Evolutionary conservation across 2,329 filamentous ascomycete genomes (phyloP).

Genomic region (Plectosphaerella plurivora): DNA sequence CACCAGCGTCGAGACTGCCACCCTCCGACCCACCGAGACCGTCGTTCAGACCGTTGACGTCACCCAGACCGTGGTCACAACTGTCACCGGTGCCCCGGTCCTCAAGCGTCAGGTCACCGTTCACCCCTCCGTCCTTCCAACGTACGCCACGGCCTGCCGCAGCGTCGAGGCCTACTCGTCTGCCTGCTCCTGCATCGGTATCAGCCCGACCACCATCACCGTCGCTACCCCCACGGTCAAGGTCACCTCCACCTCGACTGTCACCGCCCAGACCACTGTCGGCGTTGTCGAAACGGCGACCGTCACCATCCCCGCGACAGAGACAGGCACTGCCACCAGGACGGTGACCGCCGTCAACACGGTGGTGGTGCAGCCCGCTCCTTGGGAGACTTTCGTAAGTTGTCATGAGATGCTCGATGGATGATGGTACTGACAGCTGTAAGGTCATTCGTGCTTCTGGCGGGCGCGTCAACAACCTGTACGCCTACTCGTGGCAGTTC

Average conservation of each 20-base stretch:
- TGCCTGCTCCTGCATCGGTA: conserved; percentile 15
- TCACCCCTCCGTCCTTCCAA: conserved; percentile 10
- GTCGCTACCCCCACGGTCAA: conserved; percentile 25
- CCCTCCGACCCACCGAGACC: conserved; percentile 2
- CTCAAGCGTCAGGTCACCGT: conserved; percentile 1
- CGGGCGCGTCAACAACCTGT: neutral
- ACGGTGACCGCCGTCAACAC: conserved; percentile 3
- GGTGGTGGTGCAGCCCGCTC: neutral
- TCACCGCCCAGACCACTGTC: conserved; percentile 1
- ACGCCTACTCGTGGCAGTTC: neutral
- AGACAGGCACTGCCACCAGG: conserved; percentile 1
- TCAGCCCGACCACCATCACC: conserved; percentile 9
- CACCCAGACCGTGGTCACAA: conserved; percentile 5
- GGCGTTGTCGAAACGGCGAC: conserved; percentile 4
- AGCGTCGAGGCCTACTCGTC: conserved; percentile 12
- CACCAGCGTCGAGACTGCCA: conserved; percentile 3
- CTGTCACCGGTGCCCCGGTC: neutral
- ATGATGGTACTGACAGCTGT: too few relatives aligned
- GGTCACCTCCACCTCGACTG: conserved; percentile 28
- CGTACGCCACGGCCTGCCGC: conserved; percentile 13
- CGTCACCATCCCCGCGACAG: conserved; percentile 1
- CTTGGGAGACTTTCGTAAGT: neutral
- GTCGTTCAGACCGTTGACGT: neutral
- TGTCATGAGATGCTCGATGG: conserved; percentile 48
- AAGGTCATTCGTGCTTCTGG: neutral